Conservation (phyloP, 2,329 filamentous ascomycete genomes). For the Xylaria multiplex region DNA sequence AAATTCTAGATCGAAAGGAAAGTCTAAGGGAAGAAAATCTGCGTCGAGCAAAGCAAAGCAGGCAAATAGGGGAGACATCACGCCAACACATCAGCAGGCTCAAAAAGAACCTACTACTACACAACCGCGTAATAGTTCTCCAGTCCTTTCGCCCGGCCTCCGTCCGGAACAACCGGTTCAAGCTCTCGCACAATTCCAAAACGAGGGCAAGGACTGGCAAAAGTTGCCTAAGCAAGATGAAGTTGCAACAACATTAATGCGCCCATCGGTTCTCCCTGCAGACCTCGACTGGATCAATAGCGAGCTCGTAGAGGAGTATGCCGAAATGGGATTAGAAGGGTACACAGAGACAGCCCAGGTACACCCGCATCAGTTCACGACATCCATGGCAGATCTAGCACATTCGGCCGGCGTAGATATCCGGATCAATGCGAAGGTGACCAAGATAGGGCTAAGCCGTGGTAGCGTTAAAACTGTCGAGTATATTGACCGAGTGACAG, state of each 20-base stretch:
- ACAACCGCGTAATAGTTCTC: constrained; percentile 2
- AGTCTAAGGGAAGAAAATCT: constrained; percentile 43
- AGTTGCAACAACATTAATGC: constrained; percentile 58
- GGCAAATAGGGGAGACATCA: constrained; percentile 47
- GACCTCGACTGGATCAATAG: constrained; percentile 87
- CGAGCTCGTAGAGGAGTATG: constrained; percentile 74
- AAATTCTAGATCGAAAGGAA: constrained; percentile 41
- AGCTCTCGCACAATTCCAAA: constrained; percentile 35
- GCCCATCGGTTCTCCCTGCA: constrained; percentile 71
- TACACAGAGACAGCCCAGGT: constrained; percentile 88
- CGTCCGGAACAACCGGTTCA: constrained; percentile 30
- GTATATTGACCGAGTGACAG: constrained; percentile 62
- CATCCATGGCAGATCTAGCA: constrained; percentile 80
- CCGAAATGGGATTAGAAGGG: constrained; percentile 78
- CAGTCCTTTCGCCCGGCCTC: neutral
- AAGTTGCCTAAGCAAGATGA: constrained; percentile 70
- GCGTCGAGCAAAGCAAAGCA: constrained; percentile 40
- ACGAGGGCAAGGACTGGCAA: constrained; percentile 63
- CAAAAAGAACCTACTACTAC: constrained; percentile 9
- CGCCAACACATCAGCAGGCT: constrained; percentile 6
- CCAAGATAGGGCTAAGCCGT: constrained; percentile 66
- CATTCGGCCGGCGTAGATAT: constrained; percentile 74
- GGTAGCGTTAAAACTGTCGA: constrained; percentile 69
- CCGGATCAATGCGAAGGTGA: constrained; percentile 73
- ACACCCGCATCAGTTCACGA: constrained; percentile 92